A percentile compares a stretch with the other conserved stretches of the same genome.
These are phyloP conservation scores for Malus fusca DNA, from an alignment of 306 rosid genomes.

Conservation along the genomic window DNA sequence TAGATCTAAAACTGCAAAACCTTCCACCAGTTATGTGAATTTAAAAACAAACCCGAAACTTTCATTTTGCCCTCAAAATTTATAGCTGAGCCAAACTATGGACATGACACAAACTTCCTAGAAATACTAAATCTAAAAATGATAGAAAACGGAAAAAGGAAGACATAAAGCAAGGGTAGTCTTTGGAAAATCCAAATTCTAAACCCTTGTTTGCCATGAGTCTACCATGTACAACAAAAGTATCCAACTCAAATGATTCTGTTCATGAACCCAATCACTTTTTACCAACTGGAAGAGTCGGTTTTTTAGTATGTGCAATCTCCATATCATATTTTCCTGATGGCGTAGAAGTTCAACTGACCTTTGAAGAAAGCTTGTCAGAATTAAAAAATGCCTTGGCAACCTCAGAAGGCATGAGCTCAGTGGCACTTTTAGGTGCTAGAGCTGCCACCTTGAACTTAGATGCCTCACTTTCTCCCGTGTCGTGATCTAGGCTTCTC, in stretches of 20 bases:
- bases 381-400: slow-evolving; percentile 83
- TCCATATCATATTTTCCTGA: not conserved
- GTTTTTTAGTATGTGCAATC: not conserved
- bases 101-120: not conserved
- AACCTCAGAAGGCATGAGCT: slow-evolving; percentile 93
- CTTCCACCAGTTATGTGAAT: not conserved
- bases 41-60: not conserved
- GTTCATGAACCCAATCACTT: not conserved
- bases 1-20: not conserved
- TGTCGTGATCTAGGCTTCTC: slow-evolving; percentile 50
- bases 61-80: not conserved
- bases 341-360: slow-evolving; percentile 29
- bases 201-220: not conserved
- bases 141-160: not conserved
- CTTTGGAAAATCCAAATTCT: not conserved
- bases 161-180: not conserved
- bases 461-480: slow-evolving; percentile 46
- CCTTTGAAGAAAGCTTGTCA: slow-evolving; percentile 88
- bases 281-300: not conserved
- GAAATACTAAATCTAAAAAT: not conserved
- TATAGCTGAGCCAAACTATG: not conserved
- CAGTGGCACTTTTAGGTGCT: slow-evolving; percentile 73
- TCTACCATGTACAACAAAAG: not conserved
- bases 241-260: not conserved
- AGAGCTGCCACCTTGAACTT: slow-evolving; percentile 74